Evolutionary conservation across 2,329 filamentous ascomycete species (phyloP).

Genomic region (Arthrobotrys pseudoclavata): DNA sequence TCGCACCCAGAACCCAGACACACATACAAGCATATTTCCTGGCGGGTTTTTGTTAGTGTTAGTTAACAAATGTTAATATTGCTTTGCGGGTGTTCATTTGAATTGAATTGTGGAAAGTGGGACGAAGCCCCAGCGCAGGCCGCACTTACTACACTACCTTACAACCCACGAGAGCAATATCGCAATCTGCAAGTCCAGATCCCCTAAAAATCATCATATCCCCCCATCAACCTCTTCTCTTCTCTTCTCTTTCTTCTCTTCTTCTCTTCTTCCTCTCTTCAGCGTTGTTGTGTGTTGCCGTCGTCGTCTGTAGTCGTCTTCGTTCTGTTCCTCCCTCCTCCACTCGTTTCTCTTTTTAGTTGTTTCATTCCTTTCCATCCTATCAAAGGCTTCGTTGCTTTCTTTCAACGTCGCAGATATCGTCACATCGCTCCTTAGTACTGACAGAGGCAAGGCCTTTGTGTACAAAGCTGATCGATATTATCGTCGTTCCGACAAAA

Average conservation of each 20-base stretch:
- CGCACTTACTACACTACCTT: constrained; percentile 19
- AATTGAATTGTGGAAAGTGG: constrained; percentile 60
- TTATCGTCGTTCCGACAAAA: constrained; percentile 42
- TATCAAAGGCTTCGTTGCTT: constrained; percentile 61
- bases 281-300: constrained; percentile 60
- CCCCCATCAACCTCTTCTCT: constrained; percentile 42
- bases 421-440: constrained; percentile 46
- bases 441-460: constrained; percentile 59
- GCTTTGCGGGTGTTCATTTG: constrained; percentile 45
- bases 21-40: constrained; percentile 19
- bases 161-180: constrained; percentile 54
- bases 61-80: constrained; percentile 52
- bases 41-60: constrained; percentile 56
- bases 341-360: constrained; percentile 53
- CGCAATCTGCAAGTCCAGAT: constrained; percentile 60
- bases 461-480: constrained; percentile 60
- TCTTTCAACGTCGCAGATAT: constrained; percentile 60
- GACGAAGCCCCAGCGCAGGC: constrained; percentile 60
- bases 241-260: constrained; percentile 17
- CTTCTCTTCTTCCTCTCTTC: constrained; percentile 45
- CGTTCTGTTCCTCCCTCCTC: constrained; percentile 35
- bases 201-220: constrained; percentile 60
- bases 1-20: constrained; percentile 36
- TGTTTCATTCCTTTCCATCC: constrained; percentile 60
- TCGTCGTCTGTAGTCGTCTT: constrained; percentile 52